These are phyloP conservation scores for Yamadazyma blattariae DNA, from an alignment of 1,139 yeast genomes.

Conservation along the genomic window DNA sequence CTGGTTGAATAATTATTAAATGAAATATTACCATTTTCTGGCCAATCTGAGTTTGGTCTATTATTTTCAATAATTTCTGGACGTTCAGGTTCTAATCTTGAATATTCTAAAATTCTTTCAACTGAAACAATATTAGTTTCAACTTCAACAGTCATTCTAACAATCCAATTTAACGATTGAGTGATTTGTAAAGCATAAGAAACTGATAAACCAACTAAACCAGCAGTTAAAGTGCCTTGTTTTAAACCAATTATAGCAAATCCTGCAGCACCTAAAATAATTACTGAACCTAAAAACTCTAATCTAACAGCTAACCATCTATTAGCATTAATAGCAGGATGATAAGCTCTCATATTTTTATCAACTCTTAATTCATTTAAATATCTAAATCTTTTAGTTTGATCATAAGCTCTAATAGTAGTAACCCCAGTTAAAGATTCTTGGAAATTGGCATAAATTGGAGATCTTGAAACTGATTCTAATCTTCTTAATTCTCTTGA, in stretches of 20 bases:
- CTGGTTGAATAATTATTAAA: constrained; percentile 78
- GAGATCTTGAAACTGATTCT: constrained; percentile 90
- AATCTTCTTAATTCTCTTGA: constrained; percentile 93
- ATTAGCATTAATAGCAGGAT: constrained; percentile 90
- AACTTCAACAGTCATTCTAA: constrained; percentile 96
- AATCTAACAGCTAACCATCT: constrained; percentile 96
- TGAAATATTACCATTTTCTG: constrained; percentile 65
- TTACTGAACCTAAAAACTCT: constrained; percentile 84
- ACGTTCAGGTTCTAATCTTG: constrained; percentile 74
- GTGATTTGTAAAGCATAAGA: constrained; percentile 91
- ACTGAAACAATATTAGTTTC: constrained; percentile 96
- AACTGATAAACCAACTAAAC: constrained; percentile 89
- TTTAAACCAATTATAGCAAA: constrained; percentile 68
- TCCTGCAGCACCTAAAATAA: constrained; percentile 84
- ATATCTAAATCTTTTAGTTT: constrained; percentile 66
- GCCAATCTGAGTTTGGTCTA: constrained; percentile 79
- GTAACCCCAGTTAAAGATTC: constrained; percentile 89
- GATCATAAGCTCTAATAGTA: constrained; percentile 86
- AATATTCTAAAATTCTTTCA: constrained; percentile 89
- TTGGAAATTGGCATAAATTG: constrained; percentile 95
- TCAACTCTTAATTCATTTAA: constrained; percentile 80
- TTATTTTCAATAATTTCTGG: constrained; percentile 66
- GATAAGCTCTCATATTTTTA: constrained; percentile 83
- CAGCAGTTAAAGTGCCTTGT: constrained; percentile 73
- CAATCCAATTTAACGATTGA: constrained; percentile 94